These are phyloP conservation scores for Aureobasidium sp. DNA, from an alignment of 2,329 filamentous ascomycete genomes.

Conservation along the genomic window DNA sequence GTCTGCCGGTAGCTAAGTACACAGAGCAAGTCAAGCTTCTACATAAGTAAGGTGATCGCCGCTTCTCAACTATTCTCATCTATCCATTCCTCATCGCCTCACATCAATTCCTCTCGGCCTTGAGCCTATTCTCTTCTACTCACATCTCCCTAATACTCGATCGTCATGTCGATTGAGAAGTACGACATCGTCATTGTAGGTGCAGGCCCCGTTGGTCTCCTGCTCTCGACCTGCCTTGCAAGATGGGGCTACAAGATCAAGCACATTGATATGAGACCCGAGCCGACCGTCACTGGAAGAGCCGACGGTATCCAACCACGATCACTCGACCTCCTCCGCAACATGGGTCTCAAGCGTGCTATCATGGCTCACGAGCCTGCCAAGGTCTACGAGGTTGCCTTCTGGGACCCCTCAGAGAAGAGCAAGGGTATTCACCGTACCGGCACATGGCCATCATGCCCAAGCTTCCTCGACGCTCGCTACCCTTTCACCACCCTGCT, in stretches of 20 bases:
- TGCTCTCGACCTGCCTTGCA: slow-evolving; percentile 79
- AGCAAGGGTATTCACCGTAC: slow-evolving; percentile 52
- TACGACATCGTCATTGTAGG: slow-evolving; percentile 77
- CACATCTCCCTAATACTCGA: neutral
- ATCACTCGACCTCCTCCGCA: slow-evolving; percentile 76
- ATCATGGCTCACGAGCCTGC: slow-evolving; percentile 86
- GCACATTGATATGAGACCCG: slow-evolving; percentile 84
- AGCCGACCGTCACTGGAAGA: slow-evolving; percentile 77
- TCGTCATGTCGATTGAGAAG: slow-evolving; percentile 31
- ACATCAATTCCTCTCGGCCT: neutral
- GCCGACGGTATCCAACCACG: slow-evolving; percentile 90
- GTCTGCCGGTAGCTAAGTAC: slow-evolving; percentile 4
- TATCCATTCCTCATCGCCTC: neutral
- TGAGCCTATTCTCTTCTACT: neutral
- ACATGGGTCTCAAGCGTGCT: slow-evolving; percentile 80
- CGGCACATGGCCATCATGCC: slow-evolving; percentile 77
- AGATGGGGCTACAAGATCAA: slow-evolving; percentile 94
- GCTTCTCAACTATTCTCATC: neutral
- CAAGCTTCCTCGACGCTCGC: slow-evolving; percentile 64
- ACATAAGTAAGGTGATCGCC: slow-evolving; percentile 13
- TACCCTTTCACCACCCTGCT: slow-evolving; percentile 58
- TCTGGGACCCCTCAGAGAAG: slow-evolving; percentile 52
- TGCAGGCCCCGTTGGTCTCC: slow-evolving; percentile 79
- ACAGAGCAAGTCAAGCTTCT: neutral
- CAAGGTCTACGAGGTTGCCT: slow-evolving; percentile 68